phyloP scores from a whole-genome alignment of 345 rosid genomes.

The Populus simonii region DNA sequence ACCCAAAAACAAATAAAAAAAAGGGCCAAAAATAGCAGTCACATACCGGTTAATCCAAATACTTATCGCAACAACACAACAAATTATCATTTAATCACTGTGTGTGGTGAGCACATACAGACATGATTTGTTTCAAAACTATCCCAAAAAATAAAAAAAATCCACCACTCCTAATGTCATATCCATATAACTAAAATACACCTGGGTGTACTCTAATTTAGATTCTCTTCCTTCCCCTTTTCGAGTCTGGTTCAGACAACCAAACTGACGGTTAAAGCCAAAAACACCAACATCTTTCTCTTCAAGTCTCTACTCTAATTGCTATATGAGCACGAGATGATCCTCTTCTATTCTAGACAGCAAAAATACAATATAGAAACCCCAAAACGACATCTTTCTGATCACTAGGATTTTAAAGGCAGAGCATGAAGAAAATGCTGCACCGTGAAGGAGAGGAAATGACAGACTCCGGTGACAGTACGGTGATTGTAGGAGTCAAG shows the following conservation, averaged over 20 bases:
- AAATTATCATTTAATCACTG: neutral
- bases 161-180: neutral
- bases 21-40: neutral
- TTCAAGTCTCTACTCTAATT: neutral
- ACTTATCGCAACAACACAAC: neutral
- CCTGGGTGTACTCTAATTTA: slow-evolving; percentile 5
- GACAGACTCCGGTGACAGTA: slow-evolving; percentile 32
- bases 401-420: neutral
- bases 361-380: slow-evolving; percentile 13
- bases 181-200: neutral
- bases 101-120: no score
- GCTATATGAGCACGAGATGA: slow-evolving; percentile 31
- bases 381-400: neutral
- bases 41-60: neutral
- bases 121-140: no score
- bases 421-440: slow-evolving; percentile 42
- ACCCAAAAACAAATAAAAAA: neutral
- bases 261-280: slow-evolving; percentile 52
- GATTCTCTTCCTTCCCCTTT: slow-evolving; percentile 21
- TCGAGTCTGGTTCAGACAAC: slow-evolving; percentile 44
- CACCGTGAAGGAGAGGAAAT: slow-evolving; percentile 26
- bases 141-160: no score
- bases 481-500: slow-evolving; percentile 32
- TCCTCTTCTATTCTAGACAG: slow-evolving; percentile 16
- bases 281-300: slow-evolving; percentile 14